Evolutionary conservation across 2,329 filamentous ascomycete species (phyloP), one percentile per base, ranked within the genome.

Genomic region (Ophiostoma triangulosporum): DNA sequence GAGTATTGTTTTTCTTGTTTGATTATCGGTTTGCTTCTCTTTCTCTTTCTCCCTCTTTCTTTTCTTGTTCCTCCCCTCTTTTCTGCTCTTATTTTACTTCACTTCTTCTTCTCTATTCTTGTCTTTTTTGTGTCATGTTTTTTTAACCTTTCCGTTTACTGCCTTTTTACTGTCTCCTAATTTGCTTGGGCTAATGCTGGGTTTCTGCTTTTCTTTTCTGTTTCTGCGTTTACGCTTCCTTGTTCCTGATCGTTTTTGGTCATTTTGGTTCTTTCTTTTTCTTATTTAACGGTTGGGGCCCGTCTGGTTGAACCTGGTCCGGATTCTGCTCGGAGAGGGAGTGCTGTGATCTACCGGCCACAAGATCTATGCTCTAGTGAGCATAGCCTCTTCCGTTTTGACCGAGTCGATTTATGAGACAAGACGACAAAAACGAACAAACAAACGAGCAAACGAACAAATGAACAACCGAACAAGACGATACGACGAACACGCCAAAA

Each of bases 401-500:
- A 35, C 38, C 20, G 20, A 43, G 38, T 11, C 20, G 38, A 43
- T 22, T 22, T 27, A 53, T 36, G 54, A 48, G 52, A 40, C 35
- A 31, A 49, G 51, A 53, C 45, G 51, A 53, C 29, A 40, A 38
- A 36, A 38, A 43, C 20, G 20, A 43, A 40, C 36, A 20, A 40
- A 22, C 36, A 40, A 36, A 36, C 33, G 15, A 36, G 17, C 14
- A 38, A n/a, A 38, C 8, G 35, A 38, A 22, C 35, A 38, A n/a
- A 43, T 5, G 17, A 24, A 24, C 17, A 11, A 43, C 17, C 38
- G 38, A 45, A 55, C 46, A 52, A 56, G 31, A 55, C 52, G 51
- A 52, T 32, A 56, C 33, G 40, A 57, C 35, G 53, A 52, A 52
- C 46, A 55, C 43, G 43, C 27, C 40, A 20, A 22, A 22, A 46